Base-by-base conservation (phyloP, 164 flowering plant species). In the Cinnamomum chago region DNA sequence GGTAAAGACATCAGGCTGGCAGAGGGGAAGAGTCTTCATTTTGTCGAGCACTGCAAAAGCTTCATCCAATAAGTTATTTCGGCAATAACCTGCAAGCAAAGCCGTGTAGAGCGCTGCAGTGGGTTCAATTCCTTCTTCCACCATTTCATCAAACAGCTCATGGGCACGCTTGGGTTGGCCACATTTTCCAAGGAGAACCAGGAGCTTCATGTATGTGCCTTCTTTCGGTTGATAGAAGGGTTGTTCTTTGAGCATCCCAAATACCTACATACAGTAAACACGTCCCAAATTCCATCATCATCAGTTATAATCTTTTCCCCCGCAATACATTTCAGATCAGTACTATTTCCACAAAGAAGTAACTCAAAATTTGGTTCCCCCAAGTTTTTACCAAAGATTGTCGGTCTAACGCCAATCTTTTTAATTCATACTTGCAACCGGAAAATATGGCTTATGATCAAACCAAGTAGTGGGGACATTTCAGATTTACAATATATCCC, bases 1-100 rank as follows among this genome's bases (percentile, higher is more conserved):
- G 0, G 97, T 90, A 75, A 76, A 92, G 60, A 91, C 92, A 81
- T 93, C 97, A 30, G 98, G 99, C 80, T 95, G 98, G 85, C 98
- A 93, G 13, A 24, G 81, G 67, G 98, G 97, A 5, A 90, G 89
- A 62, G 81, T 64, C 81, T 90, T 92, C 99, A 95, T 93, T 65
- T 84, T 80, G n/a, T 82, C 76, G 51, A 95, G 90, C 75, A 85
- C 73, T 2, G 86, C 51, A 78, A 93, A 89, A 22, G 97, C 97
- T 50, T 89, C 92, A 24, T 89, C 94, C 64, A 95, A 79, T 65
- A 90, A 87, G 75, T 86, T 83, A 80, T 82, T 90, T 62, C 96
- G 84, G 79, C 96, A 92, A 82, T 91, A 93, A 58, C 94, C 92
- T 30, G 83, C 86, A 70, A 95, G 93, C 76, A 95, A 77, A 4